Evolutionary conservation across 2,329 filamentous ascomycete species (phyloP), one percentile per base, ranked within the genome.

Genomic region (Penicillium digitatum): DNA sequence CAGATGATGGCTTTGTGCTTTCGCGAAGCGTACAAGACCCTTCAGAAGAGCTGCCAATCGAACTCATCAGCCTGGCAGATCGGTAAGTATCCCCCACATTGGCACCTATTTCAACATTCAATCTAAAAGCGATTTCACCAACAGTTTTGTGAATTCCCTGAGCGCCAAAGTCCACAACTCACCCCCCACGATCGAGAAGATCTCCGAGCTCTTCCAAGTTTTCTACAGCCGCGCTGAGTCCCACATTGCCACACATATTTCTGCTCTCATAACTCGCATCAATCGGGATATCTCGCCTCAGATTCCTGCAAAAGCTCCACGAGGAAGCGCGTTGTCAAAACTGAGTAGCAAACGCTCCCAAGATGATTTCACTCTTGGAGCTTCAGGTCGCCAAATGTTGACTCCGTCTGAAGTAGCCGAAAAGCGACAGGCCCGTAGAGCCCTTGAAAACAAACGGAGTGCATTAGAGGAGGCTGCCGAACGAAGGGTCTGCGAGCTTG

Each of bases 381-480:
- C 82, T 43, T 66, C 74, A 10, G 82, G 85, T 61, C 90, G 91
- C 66, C 90, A 94, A 73, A 95, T 99, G 90, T 83, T 97, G 58
- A 96, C 94, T 3, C 80, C 88, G 0, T 85, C 90, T 4, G 94
- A 99, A 71, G 85, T 96, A 44, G 84, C 87, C 0, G 85, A 91
- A 58, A 83, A 87, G 60, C 91, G 92, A 72, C 88, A 85, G 63
- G 88, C 89, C 27, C 83, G 91, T 54, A 89, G 85, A 66, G 79
- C 87, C 6, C 78, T 96, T 11, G 92, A 96, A 64, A 80, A 86
- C 22, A 95, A 95, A 73, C 83, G 86, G 39, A 73, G 82, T 3
- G 81, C 88, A 10, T 74, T 97, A 29, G 93, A 99, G 73, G 94
- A 99, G 72, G 90, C 91, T 4, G 89, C 97, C 0, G 94, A 99